Evolutionary conservation across 2,329 filamentous ascomycete genomes (phyloP).

Genomic region (Claviceps spartinae): DNA sequence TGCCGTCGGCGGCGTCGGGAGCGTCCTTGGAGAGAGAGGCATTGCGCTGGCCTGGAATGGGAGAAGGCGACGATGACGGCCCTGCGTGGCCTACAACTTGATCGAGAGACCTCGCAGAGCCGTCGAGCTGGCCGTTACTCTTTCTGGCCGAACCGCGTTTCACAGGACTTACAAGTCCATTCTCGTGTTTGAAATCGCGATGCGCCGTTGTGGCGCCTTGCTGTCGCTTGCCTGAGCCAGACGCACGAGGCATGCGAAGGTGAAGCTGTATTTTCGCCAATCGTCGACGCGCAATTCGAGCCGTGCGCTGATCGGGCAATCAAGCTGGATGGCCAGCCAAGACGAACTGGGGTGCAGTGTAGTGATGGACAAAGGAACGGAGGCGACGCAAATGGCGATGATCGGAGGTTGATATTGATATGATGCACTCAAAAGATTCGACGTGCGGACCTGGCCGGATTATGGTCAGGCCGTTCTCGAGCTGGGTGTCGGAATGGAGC

Average conservation of each 20-base stretch:
- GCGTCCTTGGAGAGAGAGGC: constrained; percentile 20
- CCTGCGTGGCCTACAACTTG: constrained; percentile 18
- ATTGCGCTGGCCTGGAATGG: constrained; percentile 16
- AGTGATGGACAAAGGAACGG: background rate
- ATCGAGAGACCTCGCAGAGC: constrained; percentile 22
- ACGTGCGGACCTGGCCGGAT: background rate
- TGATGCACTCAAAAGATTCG: background rate
- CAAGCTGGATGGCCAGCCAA: background rate
- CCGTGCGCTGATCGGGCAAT: background rate
- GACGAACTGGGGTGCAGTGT: background rate
- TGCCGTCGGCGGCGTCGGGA: constrained; percentile 19
- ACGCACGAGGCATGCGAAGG: constrained; percentile 46
- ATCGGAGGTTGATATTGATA: background rate
- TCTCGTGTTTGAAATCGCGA: constrained; percentile 69
- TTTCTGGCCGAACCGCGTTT: constrained; percentile 29
- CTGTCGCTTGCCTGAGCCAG: constrained; percentile 47
- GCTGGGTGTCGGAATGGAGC: background rate
- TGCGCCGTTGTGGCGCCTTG: constrained; percentile 46
- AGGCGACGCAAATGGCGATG: background rate
- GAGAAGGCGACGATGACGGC: constrained; percentile 14
- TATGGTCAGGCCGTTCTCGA: background rate
- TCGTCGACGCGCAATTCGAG: background rate
- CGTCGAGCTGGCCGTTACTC: constrained; percentile 32
- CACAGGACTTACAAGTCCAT: constrained; percentile 59
- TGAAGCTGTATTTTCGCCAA: background rate